Conservation (phyloP, 169 alveolate species). For the Babesia sp. region DNA sequence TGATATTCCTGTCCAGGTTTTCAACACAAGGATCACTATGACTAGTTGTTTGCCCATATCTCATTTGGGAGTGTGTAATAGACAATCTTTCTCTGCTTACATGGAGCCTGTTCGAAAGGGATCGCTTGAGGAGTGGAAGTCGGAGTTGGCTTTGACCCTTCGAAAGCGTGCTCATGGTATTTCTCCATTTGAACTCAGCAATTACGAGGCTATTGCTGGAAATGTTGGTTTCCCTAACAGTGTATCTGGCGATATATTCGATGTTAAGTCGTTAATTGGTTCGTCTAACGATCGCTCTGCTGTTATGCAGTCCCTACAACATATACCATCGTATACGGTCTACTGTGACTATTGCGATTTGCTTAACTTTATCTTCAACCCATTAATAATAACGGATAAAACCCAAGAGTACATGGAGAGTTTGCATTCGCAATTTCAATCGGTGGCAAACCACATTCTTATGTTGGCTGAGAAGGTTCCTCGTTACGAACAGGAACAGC, state of each 20-base stretch:
- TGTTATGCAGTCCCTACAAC: background rate
- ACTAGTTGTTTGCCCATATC: constrained; percentile 59
- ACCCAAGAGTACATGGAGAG: constrained; percentile 53
- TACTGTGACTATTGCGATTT: constrained; percentile 60
- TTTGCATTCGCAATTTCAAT: constrained; percentile 17
- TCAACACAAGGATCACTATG: constrained; percentile 34
- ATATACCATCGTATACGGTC: constrained; percentile 45
- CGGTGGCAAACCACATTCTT: constrained; percentile 19
- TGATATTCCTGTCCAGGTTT: constrained; percentile 19
- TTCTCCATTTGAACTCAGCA: constrained; percentile 46
- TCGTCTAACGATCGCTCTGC: background rate
- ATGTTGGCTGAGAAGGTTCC: constrained; percentile 37
- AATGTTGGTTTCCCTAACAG: background rate
- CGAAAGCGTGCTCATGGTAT: constrained; percentile 31
- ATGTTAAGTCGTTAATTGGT: constrained; percentile 31
- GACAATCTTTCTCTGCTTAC: constrained; percentile 42
- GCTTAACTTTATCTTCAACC: constrained; percentile 36
- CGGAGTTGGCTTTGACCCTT: background rate
- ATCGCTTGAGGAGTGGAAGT: constrained; percentile 53
- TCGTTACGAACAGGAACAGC: background rate
- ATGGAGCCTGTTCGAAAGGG: constrained; percentile 6
- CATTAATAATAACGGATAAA: constrained; percentile 50
- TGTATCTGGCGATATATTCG: constrained; percentile 28
- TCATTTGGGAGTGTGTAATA: constrained; percentile 67
- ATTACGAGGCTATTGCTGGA: constrained; percentile 47